Base-by-base conservation (phyloP, 2,329 filamentous ascomycete species). In the Cladorrhinum sp. region DNA sequence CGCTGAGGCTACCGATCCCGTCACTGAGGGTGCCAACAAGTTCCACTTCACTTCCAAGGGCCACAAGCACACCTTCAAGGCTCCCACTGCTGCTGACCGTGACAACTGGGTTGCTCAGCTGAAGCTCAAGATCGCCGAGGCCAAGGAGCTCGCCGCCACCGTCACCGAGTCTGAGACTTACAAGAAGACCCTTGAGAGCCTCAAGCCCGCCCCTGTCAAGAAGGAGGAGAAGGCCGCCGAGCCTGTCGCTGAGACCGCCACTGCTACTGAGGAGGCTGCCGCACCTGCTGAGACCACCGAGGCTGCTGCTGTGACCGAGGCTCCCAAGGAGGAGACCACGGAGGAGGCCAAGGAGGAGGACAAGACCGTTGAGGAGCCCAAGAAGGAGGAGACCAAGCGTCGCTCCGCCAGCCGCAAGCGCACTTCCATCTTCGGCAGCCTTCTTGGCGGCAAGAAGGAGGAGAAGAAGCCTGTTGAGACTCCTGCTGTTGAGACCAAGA, bases 11-110 rank as follows among this genome's bases (percentile, higher is more conserved):
- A 82, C 79, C 54, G 91, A 96, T 74, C 83, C 96, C 62, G 83
- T 84, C 74, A 86, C 87, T 75, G 89, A 92, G 65, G 90, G 92
- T 63, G 73, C 84, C 67, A 84, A 85, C 78, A 93, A 95, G 79
- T 96, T 99, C 82, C 81, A 86, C 73, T 90, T 98, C 82, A 91
- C 88, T 74, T 79, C 90, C 73, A 87, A 89, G 77, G 90, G 89
- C 69, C 89, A 96, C 79, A 96, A 96, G 86, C 92, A 97, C 84
- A 85, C 85, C 63, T 96, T 99, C 84, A 94, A 97, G 85, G 91
- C 94, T 61, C 72, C 80, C 70, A 88, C 73, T 71, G 71, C 84
- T 54, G 80, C 86, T 62, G 92, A 97, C 80, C 92, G 94, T 73
- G 92, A 96, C 77, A 91, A 90, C 83, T 98, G 95, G 95, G 86